phyloP scores from a whole-genome alignment of 1,284 basidiomycete genomes.

The Ceratobasidium sp. region DNA sequence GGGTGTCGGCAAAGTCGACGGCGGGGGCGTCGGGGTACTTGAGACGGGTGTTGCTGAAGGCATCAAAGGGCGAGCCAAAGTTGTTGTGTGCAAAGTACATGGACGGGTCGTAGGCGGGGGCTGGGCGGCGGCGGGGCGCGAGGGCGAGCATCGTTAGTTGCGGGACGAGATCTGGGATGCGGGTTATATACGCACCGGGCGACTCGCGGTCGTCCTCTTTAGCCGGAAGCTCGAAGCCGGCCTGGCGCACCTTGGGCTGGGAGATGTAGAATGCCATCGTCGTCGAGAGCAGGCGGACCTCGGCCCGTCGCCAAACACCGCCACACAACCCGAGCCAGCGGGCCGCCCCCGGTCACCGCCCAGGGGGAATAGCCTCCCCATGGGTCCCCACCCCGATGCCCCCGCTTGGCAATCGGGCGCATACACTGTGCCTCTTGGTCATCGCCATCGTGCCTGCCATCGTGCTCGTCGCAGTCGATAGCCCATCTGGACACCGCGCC shows the following conservation, averaged over 20 bases:
- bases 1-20: conserved; percentile 39
- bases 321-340: conserved; percentile 13
- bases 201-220: conserved; percentile 40
- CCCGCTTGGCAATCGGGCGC: conserved; percentile 18
- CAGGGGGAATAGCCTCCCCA: conserved; percentile 24
- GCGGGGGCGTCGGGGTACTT: conserved; percentile 6
- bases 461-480: not conserved
- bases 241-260: conserved; percentile 42
- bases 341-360: conserved; percentile 24
- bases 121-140: conserved; percentile 39
- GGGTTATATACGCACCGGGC: conserved; percentile 39
- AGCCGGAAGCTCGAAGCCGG: conserved; percentile 39
- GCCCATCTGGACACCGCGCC: not conserved
- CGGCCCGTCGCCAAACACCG: conserved; percentile 37
- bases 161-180: not conserved
- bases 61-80: conserved; percentile 41
- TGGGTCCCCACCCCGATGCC: conserved; percentile 21
- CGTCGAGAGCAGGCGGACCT: conserved; percentile 39
- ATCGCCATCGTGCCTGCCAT: not conserved
- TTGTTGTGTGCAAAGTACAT: conserved; percentile 44
- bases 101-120: conserved; percentile 36
- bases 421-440: not conserved
- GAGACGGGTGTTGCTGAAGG: conserved; percentile 32
- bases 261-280: conserved; percentile 43
- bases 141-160: conserved; percentile 32